These are phyloP conservation scores for Phytophthora rubi DNA, from an alignment of 352 stramenopile genomes.

Conservation along the genomic window DNA sequence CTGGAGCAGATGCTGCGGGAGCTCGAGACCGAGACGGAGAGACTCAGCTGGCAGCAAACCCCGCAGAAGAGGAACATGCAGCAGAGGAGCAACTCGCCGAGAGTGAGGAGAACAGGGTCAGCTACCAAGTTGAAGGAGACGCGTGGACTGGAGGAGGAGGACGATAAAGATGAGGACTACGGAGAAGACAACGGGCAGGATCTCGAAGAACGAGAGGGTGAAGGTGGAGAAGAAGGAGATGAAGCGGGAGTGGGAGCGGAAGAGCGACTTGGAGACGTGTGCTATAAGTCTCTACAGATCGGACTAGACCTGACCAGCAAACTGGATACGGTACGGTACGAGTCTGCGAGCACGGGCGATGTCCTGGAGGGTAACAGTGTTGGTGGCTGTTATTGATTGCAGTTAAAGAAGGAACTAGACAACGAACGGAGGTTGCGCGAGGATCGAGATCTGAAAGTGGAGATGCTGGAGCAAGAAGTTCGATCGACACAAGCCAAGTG, in stretches of 20 bases:
- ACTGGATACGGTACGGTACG: slow-evolving; percentile 39
- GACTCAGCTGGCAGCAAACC: slow-evolving; percentile 23
- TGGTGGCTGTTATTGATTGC: neutral
- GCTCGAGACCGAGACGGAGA: slow-evolving; percentile 46
- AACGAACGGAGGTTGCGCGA: slow-evolving; percentile 35
- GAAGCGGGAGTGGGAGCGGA: slow-evolving; percentile 14
- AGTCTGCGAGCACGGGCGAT: neutral
- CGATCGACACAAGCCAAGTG: slow-evolving; percentile 46
- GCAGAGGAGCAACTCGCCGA: slow-evolving; percentile 13
- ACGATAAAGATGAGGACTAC: neutral
- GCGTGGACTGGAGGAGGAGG: neutral
- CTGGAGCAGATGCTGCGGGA: slow-evolving; percentile 50
- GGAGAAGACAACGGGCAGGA: slow-evolving; percentile 1
- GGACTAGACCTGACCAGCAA: slow-evolving; percentile 37
- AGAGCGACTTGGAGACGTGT: slow-evolving; percentile 37
- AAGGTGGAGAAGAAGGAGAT: slow-evolving; percentile 4
- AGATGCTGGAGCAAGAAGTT: slow-evolving; percentile 51
- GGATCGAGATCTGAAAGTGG: slow-evolving; percentile 46
- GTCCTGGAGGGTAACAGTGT: neutral
- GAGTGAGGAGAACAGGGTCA: neutral
- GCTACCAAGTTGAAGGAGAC: slow-evolving; percentile 2
- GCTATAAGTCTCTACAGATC: slow-evolving; percentile 50
- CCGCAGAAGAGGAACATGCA: slow-evolving; percentile 25
- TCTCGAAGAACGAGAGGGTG: neutral
- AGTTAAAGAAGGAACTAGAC: slow-evolving; percentile 43